These are phyloP conservation scores for Ascomycota sp. DNA, from an alignment of 2,329 filamentous ascomycete species.

Conservation along the genomic window DNA sequence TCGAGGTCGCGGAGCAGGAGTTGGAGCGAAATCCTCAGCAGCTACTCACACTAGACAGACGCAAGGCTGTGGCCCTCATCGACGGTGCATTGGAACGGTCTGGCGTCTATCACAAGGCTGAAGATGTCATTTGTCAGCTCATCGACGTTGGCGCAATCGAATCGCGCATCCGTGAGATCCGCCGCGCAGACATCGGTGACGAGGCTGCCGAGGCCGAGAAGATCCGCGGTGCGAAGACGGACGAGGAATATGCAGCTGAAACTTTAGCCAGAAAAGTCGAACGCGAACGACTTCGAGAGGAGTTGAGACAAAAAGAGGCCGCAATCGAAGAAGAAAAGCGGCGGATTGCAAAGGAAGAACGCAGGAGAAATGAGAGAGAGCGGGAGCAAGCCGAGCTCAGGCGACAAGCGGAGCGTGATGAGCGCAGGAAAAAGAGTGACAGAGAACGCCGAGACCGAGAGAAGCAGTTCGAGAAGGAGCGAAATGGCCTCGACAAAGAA, in stretches of 20 bases:
- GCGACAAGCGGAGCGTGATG: slow-evolving; percentile 27
- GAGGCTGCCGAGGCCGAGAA: slow-evolving; percentile 45
- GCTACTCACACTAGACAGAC: slow-evolving; percentile 49
- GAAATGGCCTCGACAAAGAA: slow-evolving; percentile 16
- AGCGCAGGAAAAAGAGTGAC: slow-evolving; percentile 26
- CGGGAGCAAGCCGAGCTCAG: slow-evolving; percentile 26
- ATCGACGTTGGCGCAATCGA: slow-evolving; percentile 49
- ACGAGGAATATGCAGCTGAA: slow-evolving; percentile 50
- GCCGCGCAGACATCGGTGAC: slow-evolving; percentile 43
- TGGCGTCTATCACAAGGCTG: slow-evolving; percentile 50
- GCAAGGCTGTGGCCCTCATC: slow-evolving; percentile 51
- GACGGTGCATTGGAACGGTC: slow-evolving; percentile 58
- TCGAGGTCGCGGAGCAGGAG: slow-evolving; percentile 49
- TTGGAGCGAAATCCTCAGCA: slow-evolving; percentile 51
- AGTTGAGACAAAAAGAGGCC: slow-evolving; percentile 33
- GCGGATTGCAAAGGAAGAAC: slow-evolving; percentile 33
- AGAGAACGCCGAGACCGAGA: slow-evolving; percentile 23
- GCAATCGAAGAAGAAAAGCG: slow-evolving; percentile 39
- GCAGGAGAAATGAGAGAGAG: slow-evolving; percentile 25
- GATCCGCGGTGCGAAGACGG: slow-evolving; percentile 43
- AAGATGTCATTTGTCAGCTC: slow-evolving; percentile 41
- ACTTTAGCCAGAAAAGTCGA: slow-evolving; percentile 36
- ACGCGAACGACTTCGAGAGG: slow-evolving; percentile 37
- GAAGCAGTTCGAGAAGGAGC: slow-evolving; percentile 15
- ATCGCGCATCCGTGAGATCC: slow-evolving; percentile 43